A percentile compares a stretch with the other conserved stretches of the same genome.
phyloP scores from a whole-genome alignment of 2,329 filamentous ascomycete genomes.

The Aaosphaeria arxii region DNA sequence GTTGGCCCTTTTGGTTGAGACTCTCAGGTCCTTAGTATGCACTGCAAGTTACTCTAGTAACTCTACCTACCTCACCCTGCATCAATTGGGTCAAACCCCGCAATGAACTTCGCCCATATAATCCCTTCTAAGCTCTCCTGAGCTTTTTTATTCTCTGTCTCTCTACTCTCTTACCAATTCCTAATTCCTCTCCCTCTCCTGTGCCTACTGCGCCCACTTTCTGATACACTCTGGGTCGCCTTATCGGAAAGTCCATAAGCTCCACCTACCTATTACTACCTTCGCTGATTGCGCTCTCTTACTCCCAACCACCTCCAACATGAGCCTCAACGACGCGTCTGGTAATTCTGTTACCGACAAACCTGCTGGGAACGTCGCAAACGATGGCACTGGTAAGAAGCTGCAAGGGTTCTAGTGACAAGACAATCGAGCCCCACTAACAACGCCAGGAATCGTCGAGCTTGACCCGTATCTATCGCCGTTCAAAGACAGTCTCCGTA shows the following conservation, averaged over 20 bases:
- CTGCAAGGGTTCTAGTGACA: neutral
- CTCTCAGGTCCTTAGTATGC: too few species aligned
- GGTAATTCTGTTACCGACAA: constrained; percentile 44
- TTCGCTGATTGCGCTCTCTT: neutral
- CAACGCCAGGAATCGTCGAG: constrained; percentile 70
- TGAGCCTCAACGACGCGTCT: constrained; percentile 44
- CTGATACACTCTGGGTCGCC: neutral
- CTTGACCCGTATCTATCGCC: constrained; percentile 89
- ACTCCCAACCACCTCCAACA: constrained; percentile 16
- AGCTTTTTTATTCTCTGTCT: constrained; percentile 1
- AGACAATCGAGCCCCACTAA: neutral
- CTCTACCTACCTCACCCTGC: neutral
- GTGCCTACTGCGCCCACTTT: neutral
- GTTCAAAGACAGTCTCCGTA: constrained; percentile 73
- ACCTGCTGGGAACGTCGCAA: constrained; percentile 53
- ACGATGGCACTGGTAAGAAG: constrained; percentile 67
- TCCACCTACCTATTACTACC: neutral
- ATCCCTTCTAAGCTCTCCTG: neutral
- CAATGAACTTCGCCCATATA: neutral
- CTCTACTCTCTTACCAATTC: neutral
- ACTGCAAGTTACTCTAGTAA: too few species aligned
- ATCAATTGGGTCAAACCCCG: neutral
- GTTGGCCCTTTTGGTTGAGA: neutral
- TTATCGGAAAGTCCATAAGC: neutral
- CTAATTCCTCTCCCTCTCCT: neutral